Conservation (phyloP, 352 stramenopile genomes). For the Phytophthora cactorum region DNA sequence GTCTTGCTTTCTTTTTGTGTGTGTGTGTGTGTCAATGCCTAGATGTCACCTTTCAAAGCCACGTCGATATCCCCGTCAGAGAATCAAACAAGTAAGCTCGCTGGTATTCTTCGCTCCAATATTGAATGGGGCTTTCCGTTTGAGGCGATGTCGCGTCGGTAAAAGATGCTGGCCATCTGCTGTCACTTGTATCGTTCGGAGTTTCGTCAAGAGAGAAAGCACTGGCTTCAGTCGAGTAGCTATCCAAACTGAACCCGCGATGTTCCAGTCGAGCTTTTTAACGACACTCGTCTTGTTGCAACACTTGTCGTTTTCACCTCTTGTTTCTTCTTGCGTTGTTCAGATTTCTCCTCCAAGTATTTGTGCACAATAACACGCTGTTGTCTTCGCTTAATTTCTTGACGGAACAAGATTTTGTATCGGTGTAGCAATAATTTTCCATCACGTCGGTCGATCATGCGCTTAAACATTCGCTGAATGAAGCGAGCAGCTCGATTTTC, state of each 20-base stretch:
- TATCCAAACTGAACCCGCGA: constrained; percentile 15
- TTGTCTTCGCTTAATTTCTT: constrained; percentile 53
- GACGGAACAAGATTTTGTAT: constrained; percentile 55
- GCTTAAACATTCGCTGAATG: constrained; percentile 48
- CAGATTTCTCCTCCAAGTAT: constrained; percentile 49
- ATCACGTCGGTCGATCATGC: constrained; percentile 34
- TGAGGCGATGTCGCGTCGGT: not conserved
- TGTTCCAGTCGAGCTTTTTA: constrained; percentile 1
- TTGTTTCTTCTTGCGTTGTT: constrained; percentile 40
- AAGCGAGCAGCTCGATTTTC: constrained; percentile 26
- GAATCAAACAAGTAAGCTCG: constrained; percentile 56
- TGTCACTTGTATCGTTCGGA: not conserved
- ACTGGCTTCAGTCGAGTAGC: constrained; percentile 6
- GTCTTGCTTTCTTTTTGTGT: too few relatives aligned
- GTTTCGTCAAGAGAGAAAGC: constrained; percentile 21
- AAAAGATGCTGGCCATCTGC: not conserved
- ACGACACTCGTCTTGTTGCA: not conserved
- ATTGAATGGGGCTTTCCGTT: constrained; percentile 37
- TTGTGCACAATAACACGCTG: constrained; percentile 64
- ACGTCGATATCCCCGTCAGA: constrained; percentile 49
- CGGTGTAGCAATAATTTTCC: constrained; percentile 46
- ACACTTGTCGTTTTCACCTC: constrained; percentile 6
- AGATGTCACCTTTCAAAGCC: constrained; percentile 31
- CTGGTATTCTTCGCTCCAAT: constrained; percentile 72
- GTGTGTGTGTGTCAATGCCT: too few relatives aligned